phyloP scores from a whole-genome alignment of 352 stramenopile genomes.

The Phytophthora lateralis region DNA sequence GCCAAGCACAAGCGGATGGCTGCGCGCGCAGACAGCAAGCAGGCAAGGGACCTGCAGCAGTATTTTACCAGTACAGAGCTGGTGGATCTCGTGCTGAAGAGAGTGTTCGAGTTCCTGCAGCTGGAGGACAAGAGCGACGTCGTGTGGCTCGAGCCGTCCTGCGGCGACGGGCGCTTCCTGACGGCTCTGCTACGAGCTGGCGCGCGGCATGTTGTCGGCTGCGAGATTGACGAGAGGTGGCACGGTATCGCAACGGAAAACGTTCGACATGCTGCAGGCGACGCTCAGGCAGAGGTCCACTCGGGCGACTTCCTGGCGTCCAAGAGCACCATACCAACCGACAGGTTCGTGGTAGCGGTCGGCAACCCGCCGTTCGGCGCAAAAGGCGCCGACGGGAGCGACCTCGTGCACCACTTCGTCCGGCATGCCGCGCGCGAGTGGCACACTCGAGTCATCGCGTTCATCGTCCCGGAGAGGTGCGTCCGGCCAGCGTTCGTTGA shows the following conservation, averaged over 20 bases:
- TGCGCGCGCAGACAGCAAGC: conserved; percentile 33
- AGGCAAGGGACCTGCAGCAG: conserved; percentile 67
- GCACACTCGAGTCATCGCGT: conserved; percentile 56
- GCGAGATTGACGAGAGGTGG: conserved; percentile 59
- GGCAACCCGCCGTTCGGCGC: conserved; percentile 77
- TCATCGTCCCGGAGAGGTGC: conserved; percentile 77
- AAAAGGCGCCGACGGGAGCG: conserved; percentile 26
- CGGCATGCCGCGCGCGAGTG: conserved; percentile 52
- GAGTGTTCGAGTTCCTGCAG: conserved; percentile 26
- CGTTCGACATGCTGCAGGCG: conserved; percentile 2
- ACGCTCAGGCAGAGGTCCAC: conserved; percentile 32
- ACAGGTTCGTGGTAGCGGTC: conserved; percentile 47
- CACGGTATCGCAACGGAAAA: conserved; percentile 25
- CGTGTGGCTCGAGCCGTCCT: conserved; percentile 77
- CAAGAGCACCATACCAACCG: conserved; percentile 8
- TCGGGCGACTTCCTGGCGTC: conserved; percentile 64
- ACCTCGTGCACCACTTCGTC: conserved; percentile 68
- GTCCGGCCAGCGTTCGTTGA: conserved; percentile 44
- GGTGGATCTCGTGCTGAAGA: conserved; percentile 44
- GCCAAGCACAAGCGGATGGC: conserved; percentile 32
- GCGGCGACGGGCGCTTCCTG: conserved; percentile 67
- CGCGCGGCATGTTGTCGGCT: conserved; percentile 51
- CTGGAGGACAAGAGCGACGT: conserved; percentile 21
- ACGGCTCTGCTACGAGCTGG: conserved; percentile 43
- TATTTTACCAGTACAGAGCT: conserved; percentile 68